Evolutionary conservation across 352 stramenopile species (phyloP).

Genomic region (Phytophthora sp.): DNA sequence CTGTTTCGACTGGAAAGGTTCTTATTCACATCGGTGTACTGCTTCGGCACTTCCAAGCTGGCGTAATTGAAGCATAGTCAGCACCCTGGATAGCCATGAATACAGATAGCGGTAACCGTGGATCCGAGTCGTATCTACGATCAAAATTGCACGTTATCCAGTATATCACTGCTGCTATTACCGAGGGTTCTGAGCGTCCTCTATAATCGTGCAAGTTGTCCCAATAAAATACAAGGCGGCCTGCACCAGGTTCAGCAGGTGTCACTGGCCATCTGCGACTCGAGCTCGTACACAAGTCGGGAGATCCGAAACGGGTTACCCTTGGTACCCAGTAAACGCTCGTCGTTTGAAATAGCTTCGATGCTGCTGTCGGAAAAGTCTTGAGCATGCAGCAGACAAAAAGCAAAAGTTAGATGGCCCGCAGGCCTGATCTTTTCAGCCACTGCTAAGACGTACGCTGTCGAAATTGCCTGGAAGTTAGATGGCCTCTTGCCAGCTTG

Average conservation of each 20-base stretch:
- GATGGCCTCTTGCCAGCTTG: constrained; percentile 42
- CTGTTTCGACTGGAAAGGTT: constrained; percentile 62
- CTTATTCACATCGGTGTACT: constrained; percentile 56
- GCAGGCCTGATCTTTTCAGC: no score
- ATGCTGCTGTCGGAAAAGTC: constrained; percentile 38
- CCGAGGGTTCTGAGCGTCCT: not conserved
- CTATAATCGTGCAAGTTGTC: constrained; percentile 16
- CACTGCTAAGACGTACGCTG: constrained; percentile 60
- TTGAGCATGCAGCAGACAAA: constrained; percentile 1
- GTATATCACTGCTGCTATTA: constrained; percentile 6
- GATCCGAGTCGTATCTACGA: no score
- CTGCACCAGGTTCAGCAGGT: constrained; percentile 4
- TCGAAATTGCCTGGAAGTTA: constrained; percentile 44
- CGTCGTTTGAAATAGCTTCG: constrained; percentile 35
- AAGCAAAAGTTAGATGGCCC: not conserved
- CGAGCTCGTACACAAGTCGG: constrained; percentile 35
- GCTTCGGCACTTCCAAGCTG: constrained; percentile 55
- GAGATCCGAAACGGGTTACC: constrained; percentile 43
- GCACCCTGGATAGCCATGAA: not conserved
- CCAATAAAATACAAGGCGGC: constrained; percentile 22
- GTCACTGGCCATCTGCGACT: constrained; percentile 14
- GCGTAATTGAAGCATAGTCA: constrained; percentile 19
- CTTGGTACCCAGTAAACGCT: constrained; percentile 28
- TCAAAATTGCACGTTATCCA: constrained; percentile 31
- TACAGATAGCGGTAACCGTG: not conserved